Conservation (phyloP, 2,329 filamentous ascomycete species). For the Cordyceps farinosa region DNA sequence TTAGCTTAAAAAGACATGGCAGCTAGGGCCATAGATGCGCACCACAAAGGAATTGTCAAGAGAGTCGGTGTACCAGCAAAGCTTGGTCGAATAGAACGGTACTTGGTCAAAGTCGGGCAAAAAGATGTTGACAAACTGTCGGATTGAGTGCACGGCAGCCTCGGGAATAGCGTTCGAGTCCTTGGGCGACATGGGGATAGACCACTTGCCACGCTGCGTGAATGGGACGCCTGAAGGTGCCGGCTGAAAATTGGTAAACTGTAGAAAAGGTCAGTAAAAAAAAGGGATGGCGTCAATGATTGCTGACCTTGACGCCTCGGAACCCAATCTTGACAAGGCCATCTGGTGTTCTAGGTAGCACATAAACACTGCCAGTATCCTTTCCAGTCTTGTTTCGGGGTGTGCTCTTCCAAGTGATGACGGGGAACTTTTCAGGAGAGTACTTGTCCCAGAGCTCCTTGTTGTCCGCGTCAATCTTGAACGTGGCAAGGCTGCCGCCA, state of each 20-base stretch:
- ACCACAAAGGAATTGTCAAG: conserved; percentile 33
- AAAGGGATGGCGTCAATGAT: too few relatives aligned
- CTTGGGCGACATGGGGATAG: conserved; percentile 27
- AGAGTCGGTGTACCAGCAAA: conserved; percentile 36
- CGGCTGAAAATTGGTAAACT: conserved; percentile 33
- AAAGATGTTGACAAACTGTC: conserved; percentile 24
- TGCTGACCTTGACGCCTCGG: conserved; percentile 27
- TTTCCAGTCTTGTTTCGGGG: conserved; percentile 27
- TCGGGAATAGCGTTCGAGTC: conserved; percentile 24
- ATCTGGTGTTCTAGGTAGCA: conserved; percentile 27
- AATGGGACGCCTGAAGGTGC: conserved; percentile 28
- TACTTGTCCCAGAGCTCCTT: conserved; percentile 31
- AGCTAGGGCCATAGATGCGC: neutral
- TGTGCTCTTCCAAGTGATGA: conserved; percentile 31
- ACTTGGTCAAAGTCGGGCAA: conserved; percentile 27
- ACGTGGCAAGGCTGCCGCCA: conserved; percentile 28
- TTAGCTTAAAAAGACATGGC: neutral
- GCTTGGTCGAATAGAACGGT: conserved; percentile 27
- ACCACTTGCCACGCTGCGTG: conserved; percentile 31
- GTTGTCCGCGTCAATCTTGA: conserved; percentile 26
- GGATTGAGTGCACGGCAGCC: conserved; percentile 24
- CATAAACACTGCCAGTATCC: conserved; percentile 30
- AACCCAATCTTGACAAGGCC: conserved; percentile 30
- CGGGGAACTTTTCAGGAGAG: conserved; percentile 31
- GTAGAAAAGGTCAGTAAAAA: neutral